Evolutionary conservation across 345 rosid genomes (phyloP), one percentile per base, ranked within the genome.

Genomic region (Fremontodendron californicum): DNA sequence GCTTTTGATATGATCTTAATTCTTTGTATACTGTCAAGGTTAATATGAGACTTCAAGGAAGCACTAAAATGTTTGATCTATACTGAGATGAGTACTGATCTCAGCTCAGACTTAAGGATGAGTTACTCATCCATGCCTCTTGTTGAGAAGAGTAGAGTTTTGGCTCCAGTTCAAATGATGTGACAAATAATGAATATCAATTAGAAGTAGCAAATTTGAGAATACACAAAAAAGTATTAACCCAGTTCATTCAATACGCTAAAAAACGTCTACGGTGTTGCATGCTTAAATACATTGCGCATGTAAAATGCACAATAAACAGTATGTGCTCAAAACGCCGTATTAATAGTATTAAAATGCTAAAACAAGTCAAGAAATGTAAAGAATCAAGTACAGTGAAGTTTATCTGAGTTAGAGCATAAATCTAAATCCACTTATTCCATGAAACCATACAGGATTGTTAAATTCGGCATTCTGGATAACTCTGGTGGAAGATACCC

Each of bases 401-500:
- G 61, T 75, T 71, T 57, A 75, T 74, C 45, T 58, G 33, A 61
- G 12, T 64, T 35, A 31, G 4, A 63, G 5, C 62, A 72, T 23
- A 31, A 63, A 45, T 64, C 54, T 68, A 54, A 25, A 67, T 67
- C 27, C 67, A 15, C 27, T 10, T n/a, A 6, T 29, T 69, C 69
- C 57, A 21, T 52, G 80, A 80, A 81, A 81, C 58, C 97, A 55
- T 93, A 96, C 99, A 96, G 81, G 78, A 96, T 96, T 76, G 84
- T 91, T 74, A 96, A 81, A 2, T 67, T 79, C 25, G 99, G 99
- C 90, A 92, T 64, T 54, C 81, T 66, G 35, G 94, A 81, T 61
- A 96, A 82, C 86, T 91, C 90, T 21, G 93, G 87, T 31, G 99
- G 99, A 80, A 96, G 96, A 84, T 55, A 54, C 74, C 99, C 99